Evolutionary conservation across 352 stramenopile species (phyloP), one percentile per base, ranked within the genome.

Genomic region (Phytophthora rubi): DNA sequence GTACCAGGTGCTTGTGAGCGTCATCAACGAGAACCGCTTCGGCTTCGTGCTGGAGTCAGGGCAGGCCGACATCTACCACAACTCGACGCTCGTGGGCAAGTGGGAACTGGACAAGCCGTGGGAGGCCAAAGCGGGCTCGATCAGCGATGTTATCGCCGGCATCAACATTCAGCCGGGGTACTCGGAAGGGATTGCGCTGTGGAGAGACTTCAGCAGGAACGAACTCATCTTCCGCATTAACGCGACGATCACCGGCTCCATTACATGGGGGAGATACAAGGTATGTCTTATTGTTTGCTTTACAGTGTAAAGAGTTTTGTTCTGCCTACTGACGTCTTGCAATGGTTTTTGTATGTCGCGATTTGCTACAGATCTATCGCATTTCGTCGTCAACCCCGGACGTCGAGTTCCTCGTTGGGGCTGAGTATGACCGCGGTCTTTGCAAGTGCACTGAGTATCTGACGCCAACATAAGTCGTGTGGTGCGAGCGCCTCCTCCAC

Each of bases 1-100:
- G 62, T 96, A 96, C 42, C 77, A 96, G 53, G 83, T 96, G 52
- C 65, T 96, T 51, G 88, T 93, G 64, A 96, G 89, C 37, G 86
- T 93, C 30, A 90, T 94, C 64, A 96, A 96, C 66, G 89, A 96
- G 71, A 96, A 96, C 70, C 86, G 89, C 32, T 96, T 96, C 45
- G 89, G 84, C 3, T 96, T 96, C 49, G 70, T 93, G 45, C 65
- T 96, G 3, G 82, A 93, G 51, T 76, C 86, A n/a, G 89, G 87
- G 9, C 71, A 67, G 3, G 87, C 86, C 45, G 83, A 95, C 45
- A 95, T 96, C 59, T 93, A 94, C 70, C 89, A 96, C 73, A 90
- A 89, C 52, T 70, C 75, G 23, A 83, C 78, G 16, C 80, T 83
- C 47, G 83, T 96, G 32, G 89, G 89, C 15, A 80, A 79, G 16